These are phyloP conservation scores for Hibiscus syriacus DNA, from an alignment of 345 rosid species.

Conservation along the genomic window DNA sequence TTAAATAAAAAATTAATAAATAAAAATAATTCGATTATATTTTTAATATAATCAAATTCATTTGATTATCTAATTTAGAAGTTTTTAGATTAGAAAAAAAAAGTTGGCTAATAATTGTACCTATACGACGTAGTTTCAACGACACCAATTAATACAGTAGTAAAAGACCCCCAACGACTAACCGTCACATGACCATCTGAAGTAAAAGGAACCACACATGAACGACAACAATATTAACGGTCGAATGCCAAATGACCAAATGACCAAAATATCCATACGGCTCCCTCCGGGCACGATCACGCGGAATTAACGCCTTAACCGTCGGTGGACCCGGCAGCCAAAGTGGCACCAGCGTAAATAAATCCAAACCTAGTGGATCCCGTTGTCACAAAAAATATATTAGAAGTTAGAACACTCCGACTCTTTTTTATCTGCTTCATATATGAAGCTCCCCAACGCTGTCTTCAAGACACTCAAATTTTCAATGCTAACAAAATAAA, in stretches of 20 bases:
- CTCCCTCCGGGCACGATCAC: slow-evolving; percentile 14
- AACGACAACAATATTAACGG: not conserved
- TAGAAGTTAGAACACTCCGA: not conserved
- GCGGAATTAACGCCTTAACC: slow-evolving; percentile 72
- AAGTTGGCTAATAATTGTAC: too few species aligned
- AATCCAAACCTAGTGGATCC: not conserved
- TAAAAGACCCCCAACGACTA: not conserved
- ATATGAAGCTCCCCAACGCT: slow-evolving; percentile 5
- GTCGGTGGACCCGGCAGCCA: slow-evolving; percentile 47
- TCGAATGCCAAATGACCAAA: not conserved
- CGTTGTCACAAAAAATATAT: slow-evolving; percentile 4
- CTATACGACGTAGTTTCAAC: not conserved
- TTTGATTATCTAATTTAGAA: too few species aligned
- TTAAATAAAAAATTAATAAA: too few species aligned
- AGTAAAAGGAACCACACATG: not conserved
- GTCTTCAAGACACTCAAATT: not conserved
- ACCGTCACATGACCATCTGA: not conserved
- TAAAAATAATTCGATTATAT: too few species aligned
- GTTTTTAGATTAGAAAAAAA: too few species aligned
- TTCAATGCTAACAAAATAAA: slow-evolving; percentile 2
- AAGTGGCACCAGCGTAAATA: slow-evolving; percentile 50
- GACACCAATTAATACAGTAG: not conserved
- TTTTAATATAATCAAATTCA: too few species aligned
- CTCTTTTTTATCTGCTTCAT: slow-evolving; percentile 2
- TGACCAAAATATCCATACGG: slow-evolving; percentile 18